Base-by-base conservation (phyloP, 176 grass and related monocot species). In the Rhynchospora pubera region DNA sequence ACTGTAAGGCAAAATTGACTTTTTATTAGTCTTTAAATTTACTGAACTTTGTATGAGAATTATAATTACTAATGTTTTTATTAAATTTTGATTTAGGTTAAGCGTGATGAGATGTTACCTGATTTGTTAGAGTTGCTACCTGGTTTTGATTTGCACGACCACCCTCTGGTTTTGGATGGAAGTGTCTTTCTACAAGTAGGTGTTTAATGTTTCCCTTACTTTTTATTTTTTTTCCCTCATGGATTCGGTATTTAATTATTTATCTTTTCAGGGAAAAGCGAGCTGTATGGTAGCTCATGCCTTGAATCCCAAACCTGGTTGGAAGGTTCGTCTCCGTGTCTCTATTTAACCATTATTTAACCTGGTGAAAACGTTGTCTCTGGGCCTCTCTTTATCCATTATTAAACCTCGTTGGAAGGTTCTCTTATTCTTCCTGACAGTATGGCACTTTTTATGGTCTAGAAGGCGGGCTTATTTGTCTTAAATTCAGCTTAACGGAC, bases 211-310 rank as follows among this genome's bases (percentile, higher is more conserved):
- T 62, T 15, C 71, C 5, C 84, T n/a, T 34, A 13, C 82, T 51
- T 65, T 15, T 48, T 66, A 50, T 32, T 13, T 52, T 30, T 53
- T 51, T 5, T 39, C 46, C 7, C 43, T 77, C 62, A 39, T 74
- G 16, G 21, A 39, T 58, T 52, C 18, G 60, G 8, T 32, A 77
- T 47, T 28, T 28, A 28, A 28, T 28, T 28, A 28, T 28, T 24
- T 83, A 32, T 78, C 57, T 86, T 83, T 43, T 87, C 57, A 98
- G 96, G 96, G 96, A 23, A 98, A 91, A 89, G 92, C 96, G 78
- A 98, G 92, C 75, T 94, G 86, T 78, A 98, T 94, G 96, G 92
- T 93, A 84, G 90, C 92, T 58, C 83, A 91, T 46, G 89, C 90
- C 65, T 87, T 94, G 70, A 82, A 84, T 84, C 96, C 96, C 85